Conservation (phyloP, 345 rosid species). For the Sisymbrium altissimum region DNA sequence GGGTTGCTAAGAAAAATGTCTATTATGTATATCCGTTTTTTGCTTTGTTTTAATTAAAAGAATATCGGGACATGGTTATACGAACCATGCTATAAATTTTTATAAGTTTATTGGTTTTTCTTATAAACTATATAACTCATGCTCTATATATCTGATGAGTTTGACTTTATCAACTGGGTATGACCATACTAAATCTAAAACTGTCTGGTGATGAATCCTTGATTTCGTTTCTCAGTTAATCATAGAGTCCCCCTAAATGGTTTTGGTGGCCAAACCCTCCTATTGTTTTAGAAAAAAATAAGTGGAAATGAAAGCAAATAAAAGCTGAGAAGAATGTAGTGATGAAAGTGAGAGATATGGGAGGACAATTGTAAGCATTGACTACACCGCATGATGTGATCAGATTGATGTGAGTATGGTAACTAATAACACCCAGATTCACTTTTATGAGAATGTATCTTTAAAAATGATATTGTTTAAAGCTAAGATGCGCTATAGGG, state of each 20-base stretch:
- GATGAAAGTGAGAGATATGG: constrained; percentile 9
- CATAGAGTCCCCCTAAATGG: neutral
- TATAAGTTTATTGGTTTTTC: neutral
- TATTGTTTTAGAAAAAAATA: neutral
- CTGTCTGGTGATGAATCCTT: neutral
- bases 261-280: neutral
- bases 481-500: neutral
- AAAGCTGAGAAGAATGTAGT: neutral
- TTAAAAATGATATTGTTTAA: neutral
- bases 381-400: constrained; percentile 20
- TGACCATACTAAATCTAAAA: neutral
- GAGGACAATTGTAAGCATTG: constrained; percentile 18
- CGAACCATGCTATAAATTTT: neutral
- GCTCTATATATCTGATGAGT: neutral
- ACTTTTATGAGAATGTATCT: constrained; percentile 2
- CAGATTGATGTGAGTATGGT: constrained; percentile 25
- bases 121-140: neutral
- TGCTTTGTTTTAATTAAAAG: neutral
- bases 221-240: neutral
- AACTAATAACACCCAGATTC: constrained; percentile 29
- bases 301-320: neutral
- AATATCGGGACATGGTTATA: neutral
- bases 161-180: neutral
- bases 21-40: too few species aligned
- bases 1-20: too few species aligned